These are phyloP conservation scores for Xanthoconium purpureum DNA, from an alignment of 768 basidiomycete genomes.

Conservation along the genomic window DNA sequence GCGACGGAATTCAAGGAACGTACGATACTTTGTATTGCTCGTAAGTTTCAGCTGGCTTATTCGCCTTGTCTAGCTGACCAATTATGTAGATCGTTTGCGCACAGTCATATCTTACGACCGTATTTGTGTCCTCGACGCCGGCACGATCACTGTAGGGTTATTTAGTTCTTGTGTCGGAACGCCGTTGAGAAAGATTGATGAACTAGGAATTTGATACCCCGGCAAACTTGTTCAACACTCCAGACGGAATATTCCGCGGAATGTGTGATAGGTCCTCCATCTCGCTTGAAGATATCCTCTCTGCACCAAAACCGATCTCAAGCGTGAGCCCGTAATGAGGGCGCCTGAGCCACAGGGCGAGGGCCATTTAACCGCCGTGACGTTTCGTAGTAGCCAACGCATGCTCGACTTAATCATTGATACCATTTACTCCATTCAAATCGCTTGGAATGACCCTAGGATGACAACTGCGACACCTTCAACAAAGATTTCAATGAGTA, in stretches of 20 bases:
- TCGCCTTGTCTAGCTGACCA: not conserved
- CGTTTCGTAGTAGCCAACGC: too few relatives aligned
- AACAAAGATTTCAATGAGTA: too few relatives aligned
- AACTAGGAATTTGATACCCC: conserved; percentile 80
- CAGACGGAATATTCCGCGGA: conserved; percentile 70
- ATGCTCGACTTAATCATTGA: too few relatives aligned
- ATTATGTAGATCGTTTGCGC: conserved; percentile 63
- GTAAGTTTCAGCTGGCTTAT: conserved; percentile 40
- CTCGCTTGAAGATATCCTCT: conserved; percentile 62
- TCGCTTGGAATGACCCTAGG: too few relatives aligned
- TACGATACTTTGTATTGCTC: conserved; percentile 85
- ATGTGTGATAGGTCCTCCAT: conserved; percentile 89
- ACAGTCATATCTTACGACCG: conserved; percentile 89
- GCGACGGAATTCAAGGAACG: conserved; percentile 77
- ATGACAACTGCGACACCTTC: too few relatives aligned
- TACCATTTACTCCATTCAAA: too few relatives aligned
- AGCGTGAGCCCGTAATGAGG: not conserved
- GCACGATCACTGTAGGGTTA: conserved; percentile 59
- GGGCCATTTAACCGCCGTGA: too few relatives aligned
- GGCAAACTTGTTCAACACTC: conserved; percentile 51
- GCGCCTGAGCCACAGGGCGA: too few relatives aligned
- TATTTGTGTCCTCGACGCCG: conserved; percentile 84
- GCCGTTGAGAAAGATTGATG: not conserved
- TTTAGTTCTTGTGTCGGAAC: not conserved
- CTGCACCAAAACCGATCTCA: conserved; percentile 25